Conservation (phyloP, 2,329 filamentous ascomycete species). For the Colletotrichum sublineola region DNA sequence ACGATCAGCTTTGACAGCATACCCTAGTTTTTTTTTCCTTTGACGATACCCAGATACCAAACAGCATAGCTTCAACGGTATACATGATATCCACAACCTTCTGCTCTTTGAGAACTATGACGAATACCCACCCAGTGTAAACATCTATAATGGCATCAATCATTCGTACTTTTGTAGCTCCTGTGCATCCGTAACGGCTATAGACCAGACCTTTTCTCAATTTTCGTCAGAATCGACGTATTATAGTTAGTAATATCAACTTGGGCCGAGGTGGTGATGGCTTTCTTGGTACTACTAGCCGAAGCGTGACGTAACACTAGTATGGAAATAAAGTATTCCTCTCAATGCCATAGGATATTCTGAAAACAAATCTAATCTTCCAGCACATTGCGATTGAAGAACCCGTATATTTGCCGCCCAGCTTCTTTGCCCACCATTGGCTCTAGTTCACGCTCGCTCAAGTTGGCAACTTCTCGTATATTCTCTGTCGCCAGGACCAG, state of each 20-base stretch:
- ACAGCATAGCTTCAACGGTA: conserved; percentile 37
- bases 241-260: not conserved
- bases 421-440: conserved; percentile 82
- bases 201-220: fast-evolving
- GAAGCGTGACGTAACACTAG: not conserved
- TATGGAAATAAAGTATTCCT: too few relatives aligned
- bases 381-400: conserved; percentile 79
- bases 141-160: fast-evolving
- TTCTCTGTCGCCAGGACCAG: conserved; percentile 81
- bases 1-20: conserved; percentile 25
- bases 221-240: too few relatives aligned
- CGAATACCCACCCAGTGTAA: not conserved
- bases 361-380: conserved; percentile 57
- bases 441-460: conserved; percentile 79
- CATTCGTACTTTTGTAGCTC: not conserved
- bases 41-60: conserved; percentile 41
- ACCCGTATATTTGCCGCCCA: conserved; percentile 80
- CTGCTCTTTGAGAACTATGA: not conserved
- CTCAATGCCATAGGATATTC: not conserved
- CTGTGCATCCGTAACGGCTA: not conserved
- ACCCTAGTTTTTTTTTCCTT: not conserved
- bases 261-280: not conserved
- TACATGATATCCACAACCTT: conserved; percentile 11
- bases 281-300: not conserved
- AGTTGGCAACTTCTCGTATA: conserved; percentile 87